Conservation (phyloP, 1,284 basidiomycete species). For the Ustilago bromivora region DNA sequence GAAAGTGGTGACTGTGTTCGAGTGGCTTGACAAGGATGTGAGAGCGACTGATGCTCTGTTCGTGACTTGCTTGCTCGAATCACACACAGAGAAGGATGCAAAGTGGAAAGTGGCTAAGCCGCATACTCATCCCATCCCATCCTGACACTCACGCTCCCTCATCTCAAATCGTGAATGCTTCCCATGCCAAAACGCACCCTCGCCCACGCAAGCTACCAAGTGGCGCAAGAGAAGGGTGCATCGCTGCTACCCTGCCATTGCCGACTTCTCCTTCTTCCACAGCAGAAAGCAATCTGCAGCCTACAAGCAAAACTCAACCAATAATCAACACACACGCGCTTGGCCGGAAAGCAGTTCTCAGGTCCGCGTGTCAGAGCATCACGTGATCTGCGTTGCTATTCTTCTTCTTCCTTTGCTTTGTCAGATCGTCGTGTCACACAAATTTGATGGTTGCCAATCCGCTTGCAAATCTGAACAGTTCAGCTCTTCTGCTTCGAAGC, state of each 20-base stretch:
- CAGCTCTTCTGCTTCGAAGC: constrained; percentile 12
- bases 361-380: background rate
- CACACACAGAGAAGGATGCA: constrained; percentile 14
- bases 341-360: background rate
- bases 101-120: constrained; percentile 30
- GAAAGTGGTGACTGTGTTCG: background rate
- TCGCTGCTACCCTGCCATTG: background rate
- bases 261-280: background rate
- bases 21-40: constrained; percentile 1
- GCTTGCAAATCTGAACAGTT: background rate
- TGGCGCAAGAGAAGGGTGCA: background rate
- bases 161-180: background rate
- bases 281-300: background rate
- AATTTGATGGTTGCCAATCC: background rate
- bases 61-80: background rate
- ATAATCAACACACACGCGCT: constrained; percentile 12
- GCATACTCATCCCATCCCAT: constrained; percentile 11
- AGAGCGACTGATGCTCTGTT: constrained; percentile 5
- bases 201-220: background rate
- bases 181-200: background rate
- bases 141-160: background rate
- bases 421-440: background rate
- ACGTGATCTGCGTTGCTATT: background rate
- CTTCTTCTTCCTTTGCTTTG: background rate
- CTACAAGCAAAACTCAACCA: background rate